phyloP scores from a whole-genome alignment of 2,329 filamentous ascomycete genomes.

The Neobulgaria alba region DNA sequence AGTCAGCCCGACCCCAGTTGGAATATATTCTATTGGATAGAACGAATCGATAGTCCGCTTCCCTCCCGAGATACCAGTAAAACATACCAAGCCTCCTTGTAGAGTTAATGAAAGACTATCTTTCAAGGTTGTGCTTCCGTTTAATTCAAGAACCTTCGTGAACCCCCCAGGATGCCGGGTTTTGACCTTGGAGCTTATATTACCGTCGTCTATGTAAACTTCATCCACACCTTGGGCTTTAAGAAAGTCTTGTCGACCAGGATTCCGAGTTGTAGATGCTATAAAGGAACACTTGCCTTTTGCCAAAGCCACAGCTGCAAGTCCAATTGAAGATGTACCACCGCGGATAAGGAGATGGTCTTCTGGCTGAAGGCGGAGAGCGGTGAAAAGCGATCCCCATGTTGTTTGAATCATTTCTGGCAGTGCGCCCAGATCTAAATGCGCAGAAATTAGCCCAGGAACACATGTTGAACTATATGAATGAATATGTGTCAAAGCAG shows the following conservation, averaged over 20 bases:
- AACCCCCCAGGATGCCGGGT: constrained; percentile 22
- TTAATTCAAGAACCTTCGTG: constrained; percentile 39
- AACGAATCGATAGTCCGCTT: constrained; percentile 31
- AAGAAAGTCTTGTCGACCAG: constrained; percentile 30
- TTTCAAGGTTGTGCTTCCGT: constrained; percentile 33
- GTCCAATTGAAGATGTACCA: constrained; percentile 39
- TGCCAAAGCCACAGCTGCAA: constrained; percentile 38
- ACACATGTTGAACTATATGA: no score
- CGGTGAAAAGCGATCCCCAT: constrained; percentile 34
- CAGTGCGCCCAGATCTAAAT: constrained; percentile 32
- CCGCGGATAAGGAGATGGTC: constrained; percentile 40
- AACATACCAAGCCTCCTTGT: constrained; percentile 34
- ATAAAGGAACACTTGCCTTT: constrained; percentile 34
- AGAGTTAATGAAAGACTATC: constrained; percentile 34
- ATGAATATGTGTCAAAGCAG: no score
- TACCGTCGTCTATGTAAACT: constrained; percentile 36
- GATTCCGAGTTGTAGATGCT: constrained; percentile 32
- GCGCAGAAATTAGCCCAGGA: not conserved
- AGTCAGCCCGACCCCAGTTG: constrained; percentile 32
- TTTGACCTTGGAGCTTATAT: constrained; percentile 31
- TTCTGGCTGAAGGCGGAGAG: constrained; percentile 31
- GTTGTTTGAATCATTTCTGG: constrained; percentile 44
- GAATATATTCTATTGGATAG: constrained; percentile 34
- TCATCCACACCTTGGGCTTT: constrained; percentile 33
- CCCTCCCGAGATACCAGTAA: constrained; percentile 30